A percentile compares a stretch with the other conserved stretches of the same genome.
phyloP scores from a whole-genome alignment of 2,329 filamentous ascomycete genomes.

The Venturia nashicola region DNA sequence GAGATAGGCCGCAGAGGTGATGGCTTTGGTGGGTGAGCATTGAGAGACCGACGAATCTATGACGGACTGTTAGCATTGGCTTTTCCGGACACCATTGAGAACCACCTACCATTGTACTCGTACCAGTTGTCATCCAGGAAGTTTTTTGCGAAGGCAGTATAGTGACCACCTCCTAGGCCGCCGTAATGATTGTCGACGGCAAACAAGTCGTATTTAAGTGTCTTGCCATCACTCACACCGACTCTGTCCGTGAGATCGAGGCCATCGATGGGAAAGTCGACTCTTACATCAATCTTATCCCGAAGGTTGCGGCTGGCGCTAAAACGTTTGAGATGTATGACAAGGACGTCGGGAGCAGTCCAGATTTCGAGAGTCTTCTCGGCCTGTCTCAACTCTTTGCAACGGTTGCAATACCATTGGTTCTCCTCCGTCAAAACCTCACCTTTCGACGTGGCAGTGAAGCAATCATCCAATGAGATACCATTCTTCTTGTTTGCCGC shows the following conservation, averaged over 20 bases:
- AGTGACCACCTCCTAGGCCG: slow-evolving; percentile 86
- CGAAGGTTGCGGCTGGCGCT: slow-evolving; percentile 69
- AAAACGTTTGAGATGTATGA: slow-evolving; percentile 92
- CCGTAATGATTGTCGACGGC: slow-evolving; percentile 95
- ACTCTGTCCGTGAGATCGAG: slow-evolving; percentile 74
- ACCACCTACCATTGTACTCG: slow-evolving; percentile 76
- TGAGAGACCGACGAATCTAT: slow-evolving; percentile 63
- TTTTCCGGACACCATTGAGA: too few relatives aligned
- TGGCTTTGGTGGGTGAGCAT: slow-evolving; percentile 47
- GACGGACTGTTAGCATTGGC: slow-evolving; percentile 27
- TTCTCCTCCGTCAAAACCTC: slow-evolving; percentile 92
- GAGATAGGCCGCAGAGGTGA: slow-evolving; percentile 74
- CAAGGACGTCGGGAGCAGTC: slow-evolving; percentile 90
- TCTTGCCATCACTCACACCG: slow-evolving; percentile 67
- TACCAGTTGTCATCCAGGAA: slow-evolving; percentile 87
- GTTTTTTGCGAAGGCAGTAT: slow-evolving; percentile 89
- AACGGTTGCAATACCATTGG: slow-evolving; percentile 93
- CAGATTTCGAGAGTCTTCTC: slow-evolving; percentile 96
- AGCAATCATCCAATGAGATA: slow-evolving; percentile 76
- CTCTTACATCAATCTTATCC: slow-evolving; percentile 82
- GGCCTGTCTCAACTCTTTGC: slow-evolving; percentile 84
- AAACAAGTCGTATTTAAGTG: slow-evolving; percentile 82
- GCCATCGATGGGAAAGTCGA: slow-evolving; percentile 83
- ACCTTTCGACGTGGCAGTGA: slow-evolving; percentile 88
- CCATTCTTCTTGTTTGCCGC: slow-evolving; percentile 58